phyloP scores from a whole-genome alignment of 2,329 filamentous ascomycete species.

The Ophiostoma triangulosporum region DNA sequence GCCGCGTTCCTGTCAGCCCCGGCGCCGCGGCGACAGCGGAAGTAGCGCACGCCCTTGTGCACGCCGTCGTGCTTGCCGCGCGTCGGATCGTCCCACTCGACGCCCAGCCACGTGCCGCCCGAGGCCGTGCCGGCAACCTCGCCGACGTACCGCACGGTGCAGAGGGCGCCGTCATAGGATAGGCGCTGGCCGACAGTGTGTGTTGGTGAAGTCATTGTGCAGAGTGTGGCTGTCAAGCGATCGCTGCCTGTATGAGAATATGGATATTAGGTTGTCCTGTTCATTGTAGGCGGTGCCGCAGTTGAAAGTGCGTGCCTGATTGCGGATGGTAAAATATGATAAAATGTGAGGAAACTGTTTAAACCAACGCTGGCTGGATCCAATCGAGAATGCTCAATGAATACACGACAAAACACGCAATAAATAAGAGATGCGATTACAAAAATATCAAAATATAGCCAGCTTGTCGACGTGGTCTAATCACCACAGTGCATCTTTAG shows the following conservation, averaged over 20 bases:
- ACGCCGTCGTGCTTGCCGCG: conserved; percentile 86
- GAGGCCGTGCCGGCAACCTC: conserved; percentile 54
- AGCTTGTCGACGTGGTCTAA: not conserved
- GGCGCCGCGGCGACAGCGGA: conserved; percentile 25
- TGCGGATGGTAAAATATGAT: no score
- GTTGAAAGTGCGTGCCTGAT: no score
- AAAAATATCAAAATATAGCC: not conserved
- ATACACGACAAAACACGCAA: not conserved
- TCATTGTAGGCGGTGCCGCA: not conserved
- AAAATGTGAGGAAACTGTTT: not conserved
- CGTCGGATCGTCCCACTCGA: conserved; percentile 86
- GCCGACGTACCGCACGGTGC: conserved; percentile 77
- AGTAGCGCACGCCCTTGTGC: conserved; percentile 67
- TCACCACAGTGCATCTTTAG: not conserved
- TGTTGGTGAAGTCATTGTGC: not conserved
- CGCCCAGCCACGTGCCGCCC: conserved; percentile 77
- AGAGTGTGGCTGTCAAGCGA: no score
- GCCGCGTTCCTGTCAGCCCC: conserved; percentile 41
- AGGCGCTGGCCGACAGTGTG: conserved; percentile 54
- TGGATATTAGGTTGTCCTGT: not conserved
- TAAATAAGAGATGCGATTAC: not conserved
- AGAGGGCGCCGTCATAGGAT: conserved; percentile 63
- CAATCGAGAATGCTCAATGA: not conserved
- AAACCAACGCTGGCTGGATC: no score
- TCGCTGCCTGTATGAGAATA: no score